Evolutionary conservation across 768 basidiomycete genomes (phyloP).

Genomic region (Amanita muscaria): DNA sequence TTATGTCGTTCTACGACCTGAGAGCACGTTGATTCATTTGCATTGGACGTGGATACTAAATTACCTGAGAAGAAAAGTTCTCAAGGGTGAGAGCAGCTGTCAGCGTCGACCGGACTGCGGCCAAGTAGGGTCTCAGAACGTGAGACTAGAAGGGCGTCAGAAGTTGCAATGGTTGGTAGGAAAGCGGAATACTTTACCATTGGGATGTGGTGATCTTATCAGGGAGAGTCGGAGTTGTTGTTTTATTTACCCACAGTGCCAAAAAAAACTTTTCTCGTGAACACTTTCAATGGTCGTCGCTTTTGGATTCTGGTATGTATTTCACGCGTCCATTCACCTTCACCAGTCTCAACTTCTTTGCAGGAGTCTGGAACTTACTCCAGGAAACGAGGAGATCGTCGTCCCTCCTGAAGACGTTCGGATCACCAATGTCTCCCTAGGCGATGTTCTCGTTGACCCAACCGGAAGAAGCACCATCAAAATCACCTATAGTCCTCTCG

Average conservation of each 20-base stretch:
- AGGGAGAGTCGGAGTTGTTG: conserved; percentile 33
- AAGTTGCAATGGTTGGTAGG: not conserved
- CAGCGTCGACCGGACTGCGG: conserved; percentile 89
- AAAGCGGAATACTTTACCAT: conserved; percentile 39
- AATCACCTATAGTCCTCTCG: conserved; percentile 40
- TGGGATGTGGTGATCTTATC: conserved; percentile 6
- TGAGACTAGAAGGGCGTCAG: conserved; percentile 58
- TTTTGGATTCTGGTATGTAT: conserved; percentile 58
- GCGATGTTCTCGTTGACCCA: conserved; percentile 57
- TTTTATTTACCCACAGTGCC: conserved; percentile 21
- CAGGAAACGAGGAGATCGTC: conserved; percentile 50
- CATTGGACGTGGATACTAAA: conserved; percentile 5
- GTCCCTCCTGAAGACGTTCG: conserved; percentile 58
- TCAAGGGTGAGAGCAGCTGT: conserved; percentile 97
- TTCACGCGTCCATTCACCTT: conserved; percentile 18
- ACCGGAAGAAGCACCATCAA: conserved; percentile 59
- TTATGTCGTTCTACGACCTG: conserved; percentile 97
- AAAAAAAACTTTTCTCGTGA: conserved; percentile 17
- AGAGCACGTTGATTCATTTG: conserved; percentile 13
- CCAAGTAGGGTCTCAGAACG: conserved; percentile 90
- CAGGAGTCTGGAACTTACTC: conserved; percentile 56
- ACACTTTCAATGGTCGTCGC: conserved; percentile 41
- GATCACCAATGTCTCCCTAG: conserved; percentile 78
- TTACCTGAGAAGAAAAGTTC: conserved; percentile 95
- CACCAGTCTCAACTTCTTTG: conserved; percentile 6